Evolutionary conservation across 1,284 basidiomycete species (phyloP).

Genomic region (Marasmius fiardii): DNA sequence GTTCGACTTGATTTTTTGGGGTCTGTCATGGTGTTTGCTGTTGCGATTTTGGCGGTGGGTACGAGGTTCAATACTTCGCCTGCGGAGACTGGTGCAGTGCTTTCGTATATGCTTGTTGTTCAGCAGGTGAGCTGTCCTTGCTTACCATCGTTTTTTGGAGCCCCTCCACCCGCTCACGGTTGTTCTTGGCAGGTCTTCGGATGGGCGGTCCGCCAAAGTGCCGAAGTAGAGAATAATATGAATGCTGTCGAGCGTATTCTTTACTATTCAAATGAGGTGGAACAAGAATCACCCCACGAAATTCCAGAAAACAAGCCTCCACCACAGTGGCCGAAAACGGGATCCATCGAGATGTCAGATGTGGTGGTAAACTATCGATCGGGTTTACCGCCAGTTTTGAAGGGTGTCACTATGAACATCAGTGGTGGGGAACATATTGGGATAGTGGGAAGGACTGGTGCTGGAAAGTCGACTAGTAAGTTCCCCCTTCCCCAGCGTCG

Average conservation of each 20-base stretch:
- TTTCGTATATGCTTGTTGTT: slow-evolving; percentile 75
- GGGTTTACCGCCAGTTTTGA: slow-evolving; percentile 55
- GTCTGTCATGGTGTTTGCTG: slow-evolving; percentile 71
- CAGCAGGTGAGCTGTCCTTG: slow-evolving; percentile 47
- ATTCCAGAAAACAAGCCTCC: slow-evolving; percentile 48
- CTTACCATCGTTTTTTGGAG: slow-evolving; percentile 6
- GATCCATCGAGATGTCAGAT: slow-evolving; percentile 50
- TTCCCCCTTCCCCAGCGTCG: not conserved
- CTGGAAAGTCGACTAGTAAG: not conserved
- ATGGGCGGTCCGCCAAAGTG: slow-evolving; percentile 64
- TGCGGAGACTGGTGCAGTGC: slow-evolving; percentile 68
- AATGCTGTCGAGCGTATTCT: slow-evolving; percentile 67
- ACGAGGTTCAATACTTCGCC: slow-evolving; percentile 75
- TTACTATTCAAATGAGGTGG: slow-evolving; percentile 56
- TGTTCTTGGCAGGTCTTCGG: slow-evolving; percentile 44
- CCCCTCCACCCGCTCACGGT: not conserved
- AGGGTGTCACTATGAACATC: slow-evolving; percentile 53
- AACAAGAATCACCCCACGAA: slow-evolving; percentile 64
- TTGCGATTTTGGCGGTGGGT: slow-evolving; percentile 77
- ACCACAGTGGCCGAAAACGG: slow-evolving; percentile 45
- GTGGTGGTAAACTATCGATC: slow-evolving; percentile 57
- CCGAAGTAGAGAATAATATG: slow-evolving; percentile 74
- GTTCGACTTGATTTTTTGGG: slow-evolving; percentile 86
- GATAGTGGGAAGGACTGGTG: slow-evolving; percentile 51
- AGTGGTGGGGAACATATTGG: slow-evolving; percentile 79